Evolutionary conservation across 768 basidiomycete species (phyloP).

Genomic region (Boletus vinaceobasis): DNA sequence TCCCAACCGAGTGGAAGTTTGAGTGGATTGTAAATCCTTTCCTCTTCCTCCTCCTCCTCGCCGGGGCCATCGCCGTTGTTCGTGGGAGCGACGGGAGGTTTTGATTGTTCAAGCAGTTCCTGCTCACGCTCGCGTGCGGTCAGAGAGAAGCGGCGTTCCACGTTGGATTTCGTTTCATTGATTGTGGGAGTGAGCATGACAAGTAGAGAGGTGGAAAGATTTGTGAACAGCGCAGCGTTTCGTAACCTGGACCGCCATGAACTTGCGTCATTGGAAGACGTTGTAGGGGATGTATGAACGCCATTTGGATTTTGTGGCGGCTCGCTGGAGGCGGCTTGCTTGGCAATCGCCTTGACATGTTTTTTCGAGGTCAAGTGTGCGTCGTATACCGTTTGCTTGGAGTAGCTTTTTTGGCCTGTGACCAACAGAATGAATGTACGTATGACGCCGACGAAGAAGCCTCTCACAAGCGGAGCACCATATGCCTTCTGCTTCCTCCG

Average conservation of each 20-base stretch:
- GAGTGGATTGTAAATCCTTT: constrained; percentile 95
- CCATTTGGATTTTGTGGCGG: constrained; percentile 36
- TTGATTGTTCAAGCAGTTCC: constrained; percentile 73
- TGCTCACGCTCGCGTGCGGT: constrained; percentile 98
- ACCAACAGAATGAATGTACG: constrained; percentile 1
- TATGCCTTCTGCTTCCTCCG: constrained; percentile 60
- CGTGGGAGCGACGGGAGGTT: constrained; percentile 47
- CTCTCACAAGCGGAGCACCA: constrained; percentile 93
- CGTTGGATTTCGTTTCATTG: constrained; percentile 91
- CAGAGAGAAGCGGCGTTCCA: constrained; percentile 93
- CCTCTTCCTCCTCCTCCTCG: constrained; percentile 92
- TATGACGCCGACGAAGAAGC: constrained; percentile 1
- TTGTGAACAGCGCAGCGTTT: constrained; percentile 67
- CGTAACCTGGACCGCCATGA: constrained; percentile 49
- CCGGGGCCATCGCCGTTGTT: constrained; percentile 44
- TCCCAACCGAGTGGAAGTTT: constrained; percentile 98
- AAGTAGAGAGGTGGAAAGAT: constrained; percentile 68
- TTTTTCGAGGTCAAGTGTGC: constrained; percentile 95
- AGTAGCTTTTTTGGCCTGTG: constrained; percentile 88
- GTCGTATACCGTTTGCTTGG: constrained; percentile 97
- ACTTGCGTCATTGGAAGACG: constrained; percentile 32
- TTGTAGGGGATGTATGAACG: constrained; percentile 20
- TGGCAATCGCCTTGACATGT: constrained; percentile 87
- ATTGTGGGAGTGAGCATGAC: constrained; percentile 59
- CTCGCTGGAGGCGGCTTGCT: constrained; percentile 49